A percentile compares a stretch with the other conserved stretches of the same genome.
These are phyloP conservation scores for Lactifluus pinguis DNA, from an alignment of 768 basidiomycete genomes.

Conservation along the genomic window DNA sequence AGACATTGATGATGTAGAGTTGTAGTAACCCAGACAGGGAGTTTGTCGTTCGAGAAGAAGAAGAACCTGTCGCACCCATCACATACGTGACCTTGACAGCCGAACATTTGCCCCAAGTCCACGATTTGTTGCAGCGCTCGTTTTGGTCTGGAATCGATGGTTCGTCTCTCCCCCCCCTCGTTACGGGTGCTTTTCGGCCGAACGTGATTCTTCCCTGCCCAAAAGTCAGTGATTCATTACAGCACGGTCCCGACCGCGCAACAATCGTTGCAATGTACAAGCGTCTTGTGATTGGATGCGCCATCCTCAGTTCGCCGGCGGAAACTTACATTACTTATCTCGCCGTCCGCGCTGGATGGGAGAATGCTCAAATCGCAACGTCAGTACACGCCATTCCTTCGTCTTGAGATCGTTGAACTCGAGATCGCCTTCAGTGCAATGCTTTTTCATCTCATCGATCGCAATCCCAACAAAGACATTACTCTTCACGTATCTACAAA, in stretches of 20 bases:
- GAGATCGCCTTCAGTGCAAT: slow-evolving; percentile 43
- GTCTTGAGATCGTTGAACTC: slow-evolving; percentile 5
- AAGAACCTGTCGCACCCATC: slow-evolving; percentile 43
- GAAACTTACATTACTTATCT: slow-evolving; percentile 82
- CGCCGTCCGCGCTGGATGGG: slow-evolving; percentile 72
- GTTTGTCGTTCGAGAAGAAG: slow-evolving; percentile 30
- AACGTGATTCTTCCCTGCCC: background rate
- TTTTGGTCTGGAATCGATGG: slow-evolving; percentile 79
- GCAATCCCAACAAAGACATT: slow-evolving; percentile 69
- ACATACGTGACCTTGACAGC: slow-evolving; percentile 51
- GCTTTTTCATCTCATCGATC: slow-evolving; percentile 64
- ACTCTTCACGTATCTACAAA: slow-evolving; percentile 77
- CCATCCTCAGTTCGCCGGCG: slow-evolving; percentile 66
- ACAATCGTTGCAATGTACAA: slow-evolving; percentile 73
- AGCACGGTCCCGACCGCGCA: slow-evolving; percentile 58
- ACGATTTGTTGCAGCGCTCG: slow-evolving; percentile 53
- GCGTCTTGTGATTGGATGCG: slow-evolving; percentile 60
- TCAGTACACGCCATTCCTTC: slow-evolving; percentile 24
- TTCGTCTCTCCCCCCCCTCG: slow-evolving; percentile 24
- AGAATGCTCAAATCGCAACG: slow-evolving; percentile 73
- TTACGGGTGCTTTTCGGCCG: background rate
- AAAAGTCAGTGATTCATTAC: slow-evolving; percentile 60
- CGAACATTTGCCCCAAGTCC: slow-evolving; percentile 58
- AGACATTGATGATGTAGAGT: background rate
- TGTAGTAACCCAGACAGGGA: slow-evolving; percentile 43